Evolutionary conservation across 768 basidiomycete species (phyloP), one percentile per base, ranked within the genome.

Genomic region (Asterophora parasitica): DNA sequence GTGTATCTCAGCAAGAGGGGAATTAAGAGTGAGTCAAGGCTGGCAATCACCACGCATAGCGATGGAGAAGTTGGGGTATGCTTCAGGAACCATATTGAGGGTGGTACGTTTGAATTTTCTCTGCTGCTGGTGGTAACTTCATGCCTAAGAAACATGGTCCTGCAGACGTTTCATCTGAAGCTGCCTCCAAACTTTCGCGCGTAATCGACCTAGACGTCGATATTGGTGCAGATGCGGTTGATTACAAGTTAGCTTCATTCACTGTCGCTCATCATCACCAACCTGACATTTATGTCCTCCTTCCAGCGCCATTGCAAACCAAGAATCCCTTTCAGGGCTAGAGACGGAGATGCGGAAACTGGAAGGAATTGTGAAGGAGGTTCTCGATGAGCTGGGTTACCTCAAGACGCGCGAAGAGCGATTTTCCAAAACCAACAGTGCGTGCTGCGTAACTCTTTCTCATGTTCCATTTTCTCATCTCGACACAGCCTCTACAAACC

Each of bases 341-440:
- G 96, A 99, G 69, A 94, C 92, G 0, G 96, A 98, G 66, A 97
- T 98, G 94, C 82, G 93, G 33, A 98, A 98, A 61, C 75, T 99
- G 2, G 96, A 99, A 65, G 94, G 92, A 0, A 66, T 97, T 11
- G 88, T 93, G 30, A 91, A 93, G 64, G 96, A 98, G 70, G 83
- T 99, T 44, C 82, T 87, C 11, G 94, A 97, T 58, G 94, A 99
- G 67, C 75, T 97, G 73, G 79, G 79, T 7, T 98, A 95, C 68
- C 78, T 99, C 51, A 91, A 93, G 71, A 69, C 72, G 56, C 77
- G 95, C n/a, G 95, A 98, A 65, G 85, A 87, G 57, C 75, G 78
- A 38, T 97, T 99, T 72, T 76, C 89, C 10, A 71, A 69, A 55
- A 99, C 96, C 28, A 98, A 98, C 61, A 68, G 95, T 97, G 48